phyloP scores from a whole-genome alignment of 2,329 filamentous ascomycete genomes.

The Rachicladosporium sp. region DNA sequence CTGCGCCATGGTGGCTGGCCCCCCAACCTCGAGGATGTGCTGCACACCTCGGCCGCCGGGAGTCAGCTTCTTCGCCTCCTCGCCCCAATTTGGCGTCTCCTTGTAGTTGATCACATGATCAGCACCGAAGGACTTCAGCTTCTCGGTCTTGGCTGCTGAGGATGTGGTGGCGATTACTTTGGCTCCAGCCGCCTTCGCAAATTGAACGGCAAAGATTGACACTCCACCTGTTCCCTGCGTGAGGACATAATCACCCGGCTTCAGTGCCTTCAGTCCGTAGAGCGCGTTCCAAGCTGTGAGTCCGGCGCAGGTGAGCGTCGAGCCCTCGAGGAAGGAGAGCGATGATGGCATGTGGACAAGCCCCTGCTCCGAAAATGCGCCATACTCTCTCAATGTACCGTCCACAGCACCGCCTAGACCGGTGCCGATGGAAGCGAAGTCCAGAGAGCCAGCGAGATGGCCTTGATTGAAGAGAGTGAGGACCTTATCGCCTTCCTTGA shows the following conservation, averaged over 20 bases:
- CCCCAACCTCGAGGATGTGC: conserved; percentile 53
- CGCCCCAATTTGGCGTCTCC: conserved; percentile 41
- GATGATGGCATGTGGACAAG: conserved; percentile 53
- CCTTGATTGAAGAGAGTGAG: conserved; percentile 51
- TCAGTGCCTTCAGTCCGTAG: conserved; percentile 33
- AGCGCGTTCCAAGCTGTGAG: conserved; percentile 42
- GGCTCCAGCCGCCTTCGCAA: conserved; percentile 42
- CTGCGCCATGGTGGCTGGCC: conserved; percentile 47
- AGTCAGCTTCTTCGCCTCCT: conserved; percentile 39
- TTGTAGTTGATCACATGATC: conserved; percentile 48
- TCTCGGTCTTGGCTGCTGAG: conserved; percentile 35
- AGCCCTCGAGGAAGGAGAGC: conserved; percentile 34
- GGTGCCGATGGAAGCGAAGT: conserved; percentile 28
- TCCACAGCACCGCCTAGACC: conserved; percentile 58
- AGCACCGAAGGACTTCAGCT: conserved; percentile 41
- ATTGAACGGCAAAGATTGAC: conserved; percentile 51
- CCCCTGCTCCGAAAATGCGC: conserved; percentile 53
- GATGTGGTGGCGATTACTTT: conserved; percentile 47
- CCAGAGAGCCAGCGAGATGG: conserved; percentile 41
- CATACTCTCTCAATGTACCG: conserved; percentile 56
- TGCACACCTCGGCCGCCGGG: conserved; percentile 44
- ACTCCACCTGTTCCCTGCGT: conserved; percentile 63
- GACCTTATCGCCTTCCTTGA: conserved; percentile 47
- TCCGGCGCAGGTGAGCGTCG: conserved; percentile 35
- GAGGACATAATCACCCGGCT: conserved; percentile 39